Evolutionary conservation across 1,139 yeast genomes (phyloP).

Genomic region (Arxiozyma telluris): DNA sequence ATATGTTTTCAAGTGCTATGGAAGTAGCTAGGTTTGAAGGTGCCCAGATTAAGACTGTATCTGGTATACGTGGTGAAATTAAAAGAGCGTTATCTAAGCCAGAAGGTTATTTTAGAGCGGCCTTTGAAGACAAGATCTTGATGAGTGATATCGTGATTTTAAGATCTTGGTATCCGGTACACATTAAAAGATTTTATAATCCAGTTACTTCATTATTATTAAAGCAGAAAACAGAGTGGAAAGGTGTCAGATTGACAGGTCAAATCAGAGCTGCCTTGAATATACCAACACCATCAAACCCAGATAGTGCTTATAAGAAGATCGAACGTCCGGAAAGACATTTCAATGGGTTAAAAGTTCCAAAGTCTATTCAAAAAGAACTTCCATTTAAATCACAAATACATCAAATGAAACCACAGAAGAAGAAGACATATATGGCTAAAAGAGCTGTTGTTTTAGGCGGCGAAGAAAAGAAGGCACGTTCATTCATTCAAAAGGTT

Average conservation of each 20-base stretch:
- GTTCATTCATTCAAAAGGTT: slow-evolving; percentile 81
- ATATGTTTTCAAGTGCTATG: slow-evolving; percentile 85
- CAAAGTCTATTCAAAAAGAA: slow-evolving; percentile 62
- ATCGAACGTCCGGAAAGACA: slow-evolving; percentile 80
- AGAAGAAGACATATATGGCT: slow-evolving; percentile 71
- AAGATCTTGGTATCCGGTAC: slow-evolving; percentile 96
- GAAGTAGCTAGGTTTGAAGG: slow-evolving; percentile 99
- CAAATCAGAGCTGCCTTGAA: slow-evolving; percentile 74
- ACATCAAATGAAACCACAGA: slow-evolving; percentile 79
- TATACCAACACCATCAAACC: slow-evolving; percentile 56
- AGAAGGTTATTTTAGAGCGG: slow-evolving; percentile 96
- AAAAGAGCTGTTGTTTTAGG: slow-evolving; percentile 91
- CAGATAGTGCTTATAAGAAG: slow-evolving; percentile 64
- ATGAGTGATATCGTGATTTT: slow-evolving; percentile 82
- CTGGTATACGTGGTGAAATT: slow-evolving; percentile 96
- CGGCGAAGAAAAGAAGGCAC: slow-evolving; percentile 89
- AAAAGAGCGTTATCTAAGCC: slow-evolving; percentile 90
- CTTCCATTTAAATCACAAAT: slow-evolving; percentile 91
- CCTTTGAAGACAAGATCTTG: slow-evolving; percentile 90
- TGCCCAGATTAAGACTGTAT: slow-evolving; percentile 89
- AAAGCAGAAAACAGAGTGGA: slow-evolving; percentile 75
- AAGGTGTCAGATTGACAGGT: slow-evolving; percentile 93
- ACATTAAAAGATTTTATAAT: slow-evolving; percentile 81
- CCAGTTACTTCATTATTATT: slow-evolving; percentile 88
- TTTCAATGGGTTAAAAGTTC: slow-evolving; percentile 81